Conservation (phyloP, 2,329 filamentous ascomycete genomes). For the Chaetomium sp. region DNA sequence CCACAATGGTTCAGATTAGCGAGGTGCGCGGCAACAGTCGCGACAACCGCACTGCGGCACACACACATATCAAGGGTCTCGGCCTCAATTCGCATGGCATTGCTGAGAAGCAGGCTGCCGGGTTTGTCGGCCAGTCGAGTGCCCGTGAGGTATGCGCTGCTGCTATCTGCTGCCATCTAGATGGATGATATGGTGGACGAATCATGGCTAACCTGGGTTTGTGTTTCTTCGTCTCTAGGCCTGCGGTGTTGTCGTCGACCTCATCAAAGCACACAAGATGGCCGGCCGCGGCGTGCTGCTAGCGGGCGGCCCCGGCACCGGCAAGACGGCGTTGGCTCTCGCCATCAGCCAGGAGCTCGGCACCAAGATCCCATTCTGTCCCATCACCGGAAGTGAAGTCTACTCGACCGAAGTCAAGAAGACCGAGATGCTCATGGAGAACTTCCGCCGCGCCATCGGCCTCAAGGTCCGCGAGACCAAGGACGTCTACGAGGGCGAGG, state of each 20-base stretch:
- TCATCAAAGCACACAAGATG: constrained; percentile 97
- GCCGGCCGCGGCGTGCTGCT: constrained; percentile 90
- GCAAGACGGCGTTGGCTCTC: constrained; percentile 93
- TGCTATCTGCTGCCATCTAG: too few relatives aligned
- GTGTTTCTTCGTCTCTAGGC: constrained; percentile 61
- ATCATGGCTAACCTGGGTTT: constrained; percentile 9
- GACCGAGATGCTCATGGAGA: constrained; percentile 98
- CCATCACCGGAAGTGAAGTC: constrained; percentile 96
- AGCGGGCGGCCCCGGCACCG: constrained; percentile 91
- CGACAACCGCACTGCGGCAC: constrained; percentile 93
- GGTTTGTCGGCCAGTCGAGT: constrained; percentile 85
- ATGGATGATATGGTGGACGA: background rate
- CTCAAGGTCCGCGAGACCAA: constrained; percentile 97
- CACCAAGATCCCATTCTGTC: constrained; percentile 97
- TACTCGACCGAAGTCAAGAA: constrained; percentile 99
- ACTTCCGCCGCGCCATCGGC: constrained; percentile 94
- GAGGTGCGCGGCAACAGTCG: constrained; percentile 93
- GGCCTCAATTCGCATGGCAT: constrained; percentile 84
- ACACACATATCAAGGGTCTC: constrained; percentile 96
- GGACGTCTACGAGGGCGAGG: constrained; percentile 98
- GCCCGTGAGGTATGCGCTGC: constrained; percentile 74
- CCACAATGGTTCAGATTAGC: constrained; percentile 80
- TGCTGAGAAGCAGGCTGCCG: constrained; percentile 75
- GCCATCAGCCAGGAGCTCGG: constrained; percentile 96
- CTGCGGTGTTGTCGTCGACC: constrained; percentile 91